These are phyloP conservation scores for Debaryomyces coudertii DNA, from an alignment of 1,139 yeast genomes.

Conservation along the genomic window DNA sequence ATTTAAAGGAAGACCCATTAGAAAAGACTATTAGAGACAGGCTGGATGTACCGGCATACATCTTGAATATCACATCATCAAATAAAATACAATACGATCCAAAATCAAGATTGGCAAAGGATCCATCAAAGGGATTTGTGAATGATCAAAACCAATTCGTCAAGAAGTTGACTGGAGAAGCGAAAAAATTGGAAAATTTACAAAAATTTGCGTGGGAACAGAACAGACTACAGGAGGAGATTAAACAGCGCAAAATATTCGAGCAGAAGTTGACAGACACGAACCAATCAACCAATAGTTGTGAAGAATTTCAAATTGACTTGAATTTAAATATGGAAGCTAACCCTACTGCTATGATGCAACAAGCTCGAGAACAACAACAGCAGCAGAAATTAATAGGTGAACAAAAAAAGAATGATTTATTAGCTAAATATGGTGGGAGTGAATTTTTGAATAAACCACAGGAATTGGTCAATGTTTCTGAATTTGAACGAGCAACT, in stretches of 20 bases:
- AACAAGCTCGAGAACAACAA: slow-evolving; percentile 45
- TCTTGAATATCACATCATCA: slow-evolving; percentile 38
- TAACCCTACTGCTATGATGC: slow-evolving; percentile 60
- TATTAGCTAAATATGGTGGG: slow-evolving; percentile 35
- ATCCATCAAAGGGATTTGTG: slow-evolving; percentile 48
- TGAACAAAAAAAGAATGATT: slow-evolving; percentile 7
- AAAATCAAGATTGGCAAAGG: slow-evolving; percentile 54
- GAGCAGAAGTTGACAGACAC: slow-evolving; percentile 18
- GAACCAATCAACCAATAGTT: slow-evolving; percentile 17
- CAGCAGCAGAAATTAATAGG: slow-evolving; percentile 22
- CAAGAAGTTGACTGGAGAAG: slow-evolving; percentile 54
- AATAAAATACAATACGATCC: slow-evolving; percentile 54
- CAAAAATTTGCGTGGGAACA: slow-evolving; percentile 60
- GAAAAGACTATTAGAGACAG: slow-evolving; percentile 50
- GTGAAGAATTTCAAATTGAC: slow-evolving; percentile 37
- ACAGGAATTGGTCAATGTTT: slow-evolving; percentile 4
- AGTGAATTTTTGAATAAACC: slow-evolving; percentile 7
- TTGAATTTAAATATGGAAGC: slow-evolving; percentile 53
- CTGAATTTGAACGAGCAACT: slow-evolving; percentile 4
- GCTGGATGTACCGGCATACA: slow-evolving; percentile 56
- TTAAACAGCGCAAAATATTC: slow-evolving; percentile 17
- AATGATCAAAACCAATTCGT: slow-evolving; percentile 59
- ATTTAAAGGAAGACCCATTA: slow-evolving; percentile 37
- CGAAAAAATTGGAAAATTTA: slow-evolving; percentile 47
- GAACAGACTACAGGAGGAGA: slow-evolving; percentile 23